Evolutionary conservation across 177 flowering plant genomes (phyloP).

Genomic region (Vitis hybrid): DNA sequence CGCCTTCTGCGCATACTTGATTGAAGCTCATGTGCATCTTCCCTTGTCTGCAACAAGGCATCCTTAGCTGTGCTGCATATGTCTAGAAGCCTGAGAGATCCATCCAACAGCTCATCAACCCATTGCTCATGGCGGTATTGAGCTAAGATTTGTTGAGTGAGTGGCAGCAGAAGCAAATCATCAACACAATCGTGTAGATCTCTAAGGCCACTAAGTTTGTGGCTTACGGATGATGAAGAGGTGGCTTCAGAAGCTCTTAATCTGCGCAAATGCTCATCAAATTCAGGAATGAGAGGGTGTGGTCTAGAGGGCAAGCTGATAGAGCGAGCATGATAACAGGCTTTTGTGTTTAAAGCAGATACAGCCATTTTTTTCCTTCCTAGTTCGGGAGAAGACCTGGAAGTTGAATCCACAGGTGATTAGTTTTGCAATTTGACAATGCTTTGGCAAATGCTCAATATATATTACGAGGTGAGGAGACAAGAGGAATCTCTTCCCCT

Average conservation of each 20-base stretch:
- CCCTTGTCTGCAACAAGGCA: constrained; percentile 13
- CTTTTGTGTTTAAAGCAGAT: too few species aligned
- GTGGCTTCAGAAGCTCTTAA: neutral
- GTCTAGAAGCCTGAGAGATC: constrained; percentile 18
- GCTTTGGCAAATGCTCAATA: neutral
- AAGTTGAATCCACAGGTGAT: neutral
- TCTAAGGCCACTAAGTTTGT: neutral
- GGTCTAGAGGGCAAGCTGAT: neutral
- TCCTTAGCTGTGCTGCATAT: constrained; percentile 17
- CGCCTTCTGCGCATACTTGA: constrained; percentile 14
- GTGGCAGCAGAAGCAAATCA: constrained; percentile 5
- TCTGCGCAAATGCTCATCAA: neutral
- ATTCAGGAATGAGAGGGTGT: neutral
- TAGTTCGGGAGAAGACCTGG: neutral
- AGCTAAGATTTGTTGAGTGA: constrained; percentile 1
- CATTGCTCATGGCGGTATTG: constrained; percentile 4
- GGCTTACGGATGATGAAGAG: neutral
- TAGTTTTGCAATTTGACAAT: neutral
- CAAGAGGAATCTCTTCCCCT: neutral
- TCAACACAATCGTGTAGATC: constrained; percentile 9
- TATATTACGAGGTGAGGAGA: neutral
- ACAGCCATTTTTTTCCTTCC: neutral
- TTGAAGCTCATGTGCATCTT: constrained; percentile 9
- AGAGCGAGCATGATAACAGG: neutral
- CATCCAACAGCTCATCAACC: constrained; percentile 15